These are phyloP conservation scores for Yarrowia porcina DNA, from an alignment of 805 yeast species.

Conservation along the genomic window DNA sequence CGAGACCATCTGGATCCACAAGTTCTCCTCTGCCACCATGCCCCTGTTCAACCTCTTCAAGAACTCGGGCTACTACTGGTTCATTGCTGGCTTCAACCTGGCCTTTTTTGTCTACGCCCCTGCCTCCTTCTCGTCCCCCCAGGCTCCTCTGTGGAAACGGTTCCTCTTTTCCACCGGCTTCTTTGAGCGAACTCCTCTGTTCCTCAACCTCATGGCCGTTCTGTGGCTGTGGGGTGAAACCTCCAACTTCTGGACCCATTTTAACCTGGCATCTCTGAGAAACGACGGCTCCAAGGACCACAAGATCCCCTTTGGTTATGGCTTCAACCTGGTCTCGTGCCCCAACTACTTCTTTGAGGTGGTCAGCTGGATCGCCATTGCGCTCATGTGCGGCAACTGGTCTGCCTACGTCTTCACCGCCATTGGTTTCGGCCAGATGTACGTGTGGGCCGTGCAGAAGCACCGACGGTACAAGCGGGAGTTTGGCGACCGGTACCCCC, in stretches of 20 bases:
- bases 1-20: conserved; percentile 82
- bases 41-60: conserved; percentile 83
- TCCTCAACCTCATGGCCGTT: conserved; percentile 28
- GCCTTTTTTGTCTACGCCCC: conserved; percentile 52
- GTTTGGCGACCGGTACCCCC: conserved; percentile 77
- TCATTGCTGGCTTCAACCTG: conserved; percentile 68
- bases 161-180: conserved; percentile 33
- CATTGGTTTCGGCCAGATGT: conserved; percentile 81
- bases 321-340: conserved; percentile 75
- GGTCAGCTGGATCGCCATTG: conserved; percentile 67
- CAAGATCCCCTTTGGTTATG: conserved; percentile 77
- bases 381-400: conserved; percentile 73
- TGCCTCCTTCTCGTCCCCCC: conserved; percentile 33
- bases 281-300: conserved; percentile 55
- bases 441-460: conserved; percentile 85
- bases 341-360: conserved; percentile 94
- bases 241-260: conserved; percentile 71
- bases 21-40: conserved; percentile 88
- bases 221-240: conserved; percentile 53
- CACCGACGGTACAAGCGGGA: conserved; percentile 64
- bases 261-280: conserved; percentile 56
- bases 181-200: conserved; percentile 20
- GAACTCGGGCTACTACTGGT: conserved; percentile 90
- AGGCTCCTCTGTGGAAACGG: conserved; percentile 26
- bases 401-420: conserved; percentile 66